Conservation (phyloP, 306 rosid species). For the Castanopsis chinensis region DNA sequence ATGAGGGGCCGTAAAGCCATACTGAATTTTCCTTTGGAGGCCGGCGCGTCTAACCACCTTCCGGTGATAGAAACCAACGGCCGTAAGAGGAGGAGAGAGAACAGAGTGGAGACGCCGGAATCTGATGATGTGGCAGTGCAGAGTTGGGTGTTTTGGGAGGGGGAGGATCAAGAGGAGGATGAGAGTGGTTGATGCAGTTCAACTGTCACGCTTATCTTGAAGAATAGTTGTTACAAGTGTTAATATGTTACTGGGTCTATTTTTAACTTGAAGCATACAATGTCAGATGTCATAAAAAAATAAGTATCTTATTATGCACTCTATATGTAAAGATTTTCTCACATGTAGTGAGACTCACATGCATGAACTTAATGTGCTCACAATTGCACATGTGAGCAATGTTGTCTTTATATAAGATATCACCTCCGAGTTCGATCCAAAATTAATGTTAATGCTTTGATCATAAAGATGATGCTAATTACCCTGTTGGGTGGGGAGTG, state of each 20-base stretch:
- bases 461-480: too few relatives aligned
- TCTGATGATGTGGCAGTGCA: neutral
- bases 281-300: neutral
- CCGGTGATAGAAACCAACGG: constrained; percentile 35
- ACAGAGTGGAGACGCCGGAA: constrained; percentile 7
- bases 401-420: too few relatives aligned
- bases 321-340: too few relatives aligned
- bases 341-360: too few relatives aligned
- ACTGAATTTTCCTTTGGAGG: constrained; percentile 69
- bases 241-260: neutral
- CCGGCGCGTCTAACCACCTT: constrained; percentile 32
- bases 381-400: too few relatives aligned
- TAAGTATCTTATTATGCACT: too few relatives aligned
- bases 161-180: neutral
- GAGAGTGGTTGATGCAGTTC: neutral
- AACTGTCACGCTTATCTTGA: neutral
- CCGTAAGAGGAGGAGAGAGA: constrained; percentile 47
- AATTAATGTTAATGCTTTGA: too few relatives aligned
- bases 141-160: constrained; percentile 24
- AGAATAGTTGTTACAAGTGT: neutral
- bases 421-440: too few relatives aligned
- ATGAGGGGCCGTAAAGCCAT: constrained; percentile 77
- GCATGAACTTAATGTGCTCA: too few relatives aligned
- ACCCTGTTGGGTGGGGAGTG: too few relatives aligned
- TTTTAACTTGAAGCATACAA: neutral